Base-by-base conservation (phyloP, 139 green algal species). In the Chara braunii region DNA sequence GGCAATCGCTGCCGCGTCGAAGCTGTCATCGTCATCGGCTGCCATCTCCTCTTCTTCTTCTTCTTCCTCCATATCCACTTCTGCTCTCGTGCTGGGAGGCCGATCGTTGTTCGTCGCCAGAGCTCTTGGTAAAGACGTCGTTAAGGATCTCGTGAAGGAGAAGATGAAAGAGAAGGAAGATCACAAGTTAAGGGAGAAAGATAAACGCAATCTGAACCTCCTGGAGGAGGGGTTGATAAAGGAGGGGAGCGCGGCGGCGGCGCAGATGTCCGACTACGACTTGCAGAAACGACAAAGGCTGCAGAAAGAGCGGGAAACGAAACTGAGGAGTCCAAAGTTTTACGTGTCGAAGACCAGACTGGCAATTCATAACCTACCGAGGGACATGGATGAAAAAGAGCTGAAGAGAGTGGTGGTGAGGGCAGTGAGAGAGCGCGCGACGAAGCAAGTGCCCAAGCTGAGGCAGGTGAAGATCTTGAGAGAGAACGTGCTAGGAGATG, bases 261-360 rank as follows among this genome's bases (percentile, higher is more conserved):
- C 83, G 23, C 74, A 55, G 12, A 85, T 97, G 82, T 88, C 81
- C 6, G 75, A 82, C 33, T 64, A 59, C 9, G 91, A 96, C 73
- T 82, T 58, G 5, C 42, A 37, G 32, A 87, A 85, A 64, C 80
- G 86, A 29, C 60, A 83, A 67, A 78, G 68, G 35, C 68, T 76
- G 60, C 31, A 65, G 43, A 75, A 78, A 52, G 87, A 95, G 67
- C 87, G 84, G 76, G 78, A 80, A 61, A 52, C 55, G 26, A 96
- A 96, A 77, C 77, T 97, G 40, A 60, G 64, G n/a, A 94, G 81
- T 36, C 91, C 91, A 55, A 96, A 96, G 84, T 96, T 96, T 56
- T 73, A 82, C 31, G 78, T 96, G 24, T 92, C 82, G 9, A 52
- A 59, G 43, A 95, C 86, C 0, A 82, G 90, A 8, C 78, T 97